These are phyloP conservation scores for Lachnellula hyalina DNA, from an alignment of 2,329 filamentous ascomycete species.

Conservation along the genomic window DNA sequence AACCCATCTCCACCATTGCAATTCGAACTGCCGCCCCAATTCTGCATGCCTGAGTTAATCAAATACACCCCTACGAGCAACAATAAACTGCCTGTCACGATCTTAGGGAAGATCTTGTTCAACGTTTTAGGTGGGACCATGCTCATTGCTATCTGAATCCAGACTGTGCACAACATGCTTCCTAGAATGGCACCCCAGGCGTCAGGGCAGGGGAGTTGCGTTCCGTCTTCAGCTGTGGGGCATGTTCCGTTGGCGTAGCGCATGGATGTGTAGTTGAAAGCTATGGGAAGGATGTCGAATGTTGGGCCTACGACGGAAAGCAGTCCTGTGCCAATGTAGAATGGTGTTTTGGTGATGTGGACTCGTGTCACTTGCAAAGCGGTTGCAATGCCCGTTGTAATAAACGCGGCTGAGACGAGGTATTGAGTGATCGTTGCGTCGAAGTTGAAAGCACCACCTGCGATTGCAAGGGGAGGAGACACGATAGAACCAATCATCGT, in stretches of 20 bases:
- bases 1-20: constrained; percentile 43
- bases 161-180: constrained; percentile 43
- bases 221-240: constrained; percentile 50
- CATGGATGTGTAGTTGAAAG: constrained; percentile 54
- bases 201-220: constrained; percentile 54
- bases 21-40: constrained; percentile 63
- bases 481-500: constrained; percentile 57
- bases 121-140: constrained; percentile 57
- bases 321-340: constrained; percentile 59
- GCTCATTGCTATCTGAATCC: constrained; percentile 57
- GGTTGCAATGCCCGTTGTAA: constrained; percentile 61
- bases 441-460: constrained; percentile 53
- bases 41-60: constrained; percentile 56
- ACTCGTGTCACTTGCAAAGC: constrained; percentile 62
- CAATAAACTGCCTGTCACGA: constrained; percentile 64
- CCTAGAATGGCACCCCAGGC: constrained; percentile 63
- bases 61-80: constrained; percentile 62
- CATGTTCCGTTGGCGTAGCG: constrained; percentile 63
- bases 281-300: constrained; percentile 62
- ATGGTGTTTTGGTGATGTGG: constrained; percentile 57
- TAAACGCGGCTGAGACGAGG: constrained; percentile 63
- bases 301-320: constrained; percentile 65
- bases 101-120: constrained; percentile 60
- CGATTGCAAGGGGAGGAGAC: constrained; percentile 59
- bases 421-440: constrained; percentile 51